Evolutionary conservation across 2,329 filamentous ascomycete genomes (phyloP).

Genomic region (Ceratocystiopsis minuta): DNA sequence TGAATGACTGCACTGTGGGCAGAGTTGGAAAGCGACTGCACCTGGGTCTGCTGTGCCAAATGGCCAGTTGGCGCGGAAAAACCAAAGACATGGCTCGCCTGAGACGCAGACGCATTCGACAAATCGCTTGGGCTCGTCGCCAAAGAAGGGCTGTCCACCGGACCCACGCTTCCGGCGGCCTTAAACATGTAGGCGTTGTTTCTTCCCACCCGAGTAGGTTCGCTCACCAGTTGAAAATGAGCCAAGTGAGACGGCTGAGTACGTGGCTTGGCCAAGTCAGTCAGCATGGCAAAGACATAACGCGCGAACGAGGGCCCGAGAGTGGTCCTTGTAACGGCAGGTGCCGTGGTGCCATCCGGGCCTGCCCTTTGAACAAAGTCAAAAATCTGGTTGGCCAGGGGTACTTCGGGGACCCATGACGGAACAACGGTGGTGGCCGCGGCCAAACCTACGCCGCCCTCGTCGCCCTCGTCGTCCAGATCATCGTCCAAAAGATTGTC

Average conservation of each 20-base stretch:
- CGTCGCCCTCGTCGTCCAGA: slow-evolving; percentile 3
- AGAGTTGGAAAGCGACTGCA: too few relatives aligned
- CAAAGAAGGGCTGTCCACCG: too few relatives aligned
- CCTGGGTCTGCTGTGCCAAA: too few relatives aligned
- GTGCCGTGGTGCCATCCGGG: slow-evolving; percentile 17
- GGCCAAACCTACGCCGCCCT: neutral
- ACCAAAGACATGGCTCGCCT: too few relatives aligned
- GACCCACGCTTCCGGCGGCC: neutral
- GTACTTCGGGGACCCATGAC: slow-evolving; percentile 5
- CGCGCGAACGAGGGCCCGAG: slow-evolving; percentile 19
- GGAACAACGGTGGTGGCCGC: too few relatives aligned
- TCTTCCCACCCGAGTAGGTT: slow-evolving; percentile 21
- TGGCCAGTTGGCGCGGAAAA: too few relatives aligned
- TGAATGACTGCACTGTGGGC: too few relatives aligned
- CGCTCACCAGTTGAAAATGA: slow-evolving; percentile 21
- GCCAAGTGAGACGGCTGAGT: slow-evolving; percentile 22
- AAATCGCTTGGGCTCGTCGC: too few relatives aligned
- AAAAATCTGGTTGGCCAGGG: slow-evolving; percentile 18
- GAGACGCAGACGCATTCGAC: too few relatives aligned
- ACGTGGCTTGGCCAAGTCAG: slow-evolving; percentile 15
- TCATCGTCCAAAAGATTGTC: slow-evolving; percentile 1
- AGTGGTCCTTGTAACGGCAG: slow-evolving; percentile 18
- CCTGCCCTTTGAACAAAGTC: slow-evolving; percentile 18
- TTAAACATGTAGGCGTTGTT: slow-evolving; percentile 25
- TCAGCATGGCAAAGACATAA: slow-evolving; percentile 17